Conservation (phyloP, 2,329 filamentous ascomycete genomes). For the Talaromyces islandicus region DNA sequence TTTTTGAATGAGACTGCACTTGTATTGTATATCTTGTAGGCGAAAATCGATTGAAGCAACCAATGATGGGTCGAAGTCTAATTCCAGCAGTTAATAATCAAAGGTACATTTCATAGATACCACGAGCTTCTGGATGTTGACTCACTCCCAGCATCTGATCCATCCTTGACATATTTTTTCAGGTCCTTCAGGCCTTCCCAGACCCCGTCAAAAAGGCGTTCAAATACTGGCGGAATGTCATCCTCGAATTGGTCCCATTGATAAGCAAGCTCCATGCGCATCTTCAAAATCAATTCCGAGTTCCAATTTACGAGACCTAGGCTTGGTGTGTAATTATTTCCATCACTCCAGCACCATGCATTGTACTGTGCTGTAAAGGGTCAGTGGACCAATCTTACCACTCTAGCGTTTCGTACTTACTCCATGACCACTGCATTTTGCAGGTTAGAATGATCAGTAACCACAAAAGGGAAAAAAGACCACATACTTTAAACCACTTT, state of each 20-base stretch:
- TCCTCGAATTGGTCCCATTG: conserved; percentile 2
- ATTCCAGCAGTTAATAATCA: background rate
- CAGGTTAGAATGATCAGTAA: background rate
- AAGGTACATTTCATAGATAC: background rate
- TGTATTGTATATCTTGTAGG: background rate
- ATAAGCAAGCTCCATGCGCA: background rate
- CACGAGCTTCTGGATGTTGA: background rate
- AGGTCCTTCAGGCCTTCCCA: background rate
- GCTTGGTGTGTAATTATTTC: background rate
- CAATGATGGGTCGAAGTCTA: background rate
- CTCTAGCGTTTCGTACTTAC: background rate
- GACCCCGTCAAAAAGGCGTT: background rate
- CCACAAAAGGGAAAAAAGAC: background rate
- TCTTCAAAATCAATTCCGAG: background rate
- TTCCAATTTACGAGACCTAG: background rate
- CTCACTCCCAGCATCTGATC: background rate
- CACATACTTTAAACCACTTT: background rate
- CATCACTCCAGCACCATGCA: background rate
- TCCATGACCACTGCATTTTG: background rate
- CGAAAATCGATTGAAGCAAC: background rate
- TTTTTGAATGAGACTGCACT: background rate
- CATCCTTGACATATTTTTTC: background rate
- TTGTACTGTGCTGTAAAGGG: background rate
- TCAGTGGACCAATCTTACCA: background rate
- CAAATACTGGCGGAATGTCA: background rate